A percentile compares a stretch with the other conserved stretches of the same genome.
Conservation (phyloP, 257 asterid species). For the Asclepias syriaca region DNA sequence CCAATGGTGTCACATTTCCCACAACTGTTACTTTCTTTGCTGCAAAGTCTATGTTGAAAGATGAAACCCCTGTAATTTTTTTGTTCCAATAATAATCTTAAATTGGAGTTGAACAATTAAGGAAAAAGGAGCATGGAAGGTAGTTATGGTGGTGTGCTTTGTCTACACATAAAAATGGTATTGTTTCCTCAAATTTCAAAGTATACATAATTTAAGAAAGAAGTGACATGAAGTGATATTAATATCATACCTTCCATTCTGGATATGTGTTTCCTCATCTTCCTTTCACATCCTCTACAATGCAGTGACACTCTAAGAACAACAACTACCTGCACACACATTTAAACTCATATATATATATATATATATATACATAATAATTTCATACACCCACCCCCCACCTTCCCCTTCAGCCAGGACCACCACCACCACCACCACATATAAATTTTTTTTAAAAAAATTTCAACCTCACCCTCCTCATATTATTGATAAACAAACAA, state of each 20-base stretch:
- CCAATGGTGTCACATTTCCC: constrained; percentile 63
- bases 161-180: too few species aligned
- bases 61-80: constrained; percentile 54
- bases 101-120: too few species aligned
- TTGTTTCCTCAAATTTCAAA: too few species aligned
- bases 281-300: constrained; percentile 86
- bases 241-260: constrained; percentile 62
- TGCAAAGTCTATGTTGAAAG: constrained; percentile 72
- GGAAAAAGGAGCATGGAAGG: too few species aligned
- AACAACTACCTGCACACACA: constrained; percentile 63
- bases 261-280: constrained; percentile 78
- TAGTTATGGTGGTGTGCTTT: too few species aligned
- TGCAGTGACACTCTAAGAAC: constrained; percentile 81
- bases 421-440: neutral
- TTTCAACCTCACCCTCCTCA: neutral
- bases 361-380: too few species aligned
- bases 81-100: too few species aligned
- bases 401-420: neutral
- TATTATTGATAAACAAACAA: neutral
- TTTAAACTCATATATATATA: neutral
- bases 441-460: neutral
- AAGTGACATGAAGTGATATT: neutral
- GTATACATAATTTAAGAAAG: neutral
- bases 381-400: neutral
- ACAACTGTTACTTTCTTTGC: constrained; percentile 72